These are phyloP conservation scores for Phaeoacremonium minimum DNA, from an alignment of 2,329 filamentous ascomycete species.

Conservation along the genomic window DNA sequence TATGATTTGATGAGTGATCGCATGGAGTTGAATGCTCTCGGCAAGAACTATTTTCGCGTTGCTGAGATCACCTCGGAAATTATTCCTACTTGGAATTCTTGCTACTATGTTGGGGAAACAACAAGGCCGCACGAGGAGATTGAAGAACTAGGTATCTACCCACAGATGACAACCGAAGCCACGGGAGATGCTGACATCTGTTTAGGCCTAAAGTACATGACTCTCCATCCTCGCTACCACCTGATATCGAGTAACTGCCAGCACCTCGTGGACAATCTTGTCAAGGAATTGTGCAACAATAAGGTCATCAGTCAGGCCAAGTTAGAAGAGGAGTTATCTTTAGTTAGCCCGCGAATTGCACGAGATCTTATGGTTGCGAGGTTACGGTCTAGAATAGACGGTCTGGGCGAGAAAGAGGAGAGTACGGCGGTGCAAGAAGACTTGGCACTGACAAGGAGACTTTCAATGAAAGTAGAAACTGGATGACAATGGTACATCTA, in stretches of 20 bases:
- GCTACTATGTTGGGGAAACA: slow-evolving; percentile 25
- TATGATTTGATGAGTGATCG: slow-evolving; percentile 8
- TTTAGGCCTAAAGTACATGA: slow-evolving; percentile 18
- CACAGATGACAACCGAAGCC: background rate
- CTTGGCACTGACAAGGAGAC: no score
- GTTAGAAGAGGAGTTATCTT: slow-evolving; percentile 23
- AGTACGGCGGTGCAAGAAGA: no score
- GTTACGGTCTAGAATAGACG: no score
- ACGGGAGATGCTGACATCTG: background rate
- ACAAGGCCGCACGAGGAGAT: slow-evolving; percentile 22
- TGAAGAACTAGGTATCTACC: slow-evolving; percentile 16
- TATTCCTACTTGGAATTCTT: slow-evolving; percentile 20
- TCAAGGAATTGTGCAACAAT: slow-evolving; percentile 22
- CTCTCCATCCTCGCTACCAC: slow-evolving; percentile 22
- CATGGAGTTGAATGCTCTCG: background rate
- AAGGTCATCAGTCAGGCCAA: slow-evolving; percentile 23
- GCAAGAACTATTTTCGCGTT: slow-evolving; percentile 14
- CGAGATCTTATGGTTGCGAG: no score
- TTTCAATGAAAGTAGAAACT: no score
- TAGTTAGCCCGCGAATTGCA: no score
- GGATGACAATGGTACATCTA: no score
- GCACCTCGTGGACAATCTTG: slow-evolving; percentile 22
- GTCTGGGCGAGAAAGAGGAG: no score
- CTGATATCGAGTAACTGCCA: slow-evolving; percentile 25
- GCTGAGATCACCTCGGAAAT: slow-evolving; percentile 20